Base-by-base conservation (phyloP, 306 rosid genomes). In the Quercus berberidifolia region DNA sequence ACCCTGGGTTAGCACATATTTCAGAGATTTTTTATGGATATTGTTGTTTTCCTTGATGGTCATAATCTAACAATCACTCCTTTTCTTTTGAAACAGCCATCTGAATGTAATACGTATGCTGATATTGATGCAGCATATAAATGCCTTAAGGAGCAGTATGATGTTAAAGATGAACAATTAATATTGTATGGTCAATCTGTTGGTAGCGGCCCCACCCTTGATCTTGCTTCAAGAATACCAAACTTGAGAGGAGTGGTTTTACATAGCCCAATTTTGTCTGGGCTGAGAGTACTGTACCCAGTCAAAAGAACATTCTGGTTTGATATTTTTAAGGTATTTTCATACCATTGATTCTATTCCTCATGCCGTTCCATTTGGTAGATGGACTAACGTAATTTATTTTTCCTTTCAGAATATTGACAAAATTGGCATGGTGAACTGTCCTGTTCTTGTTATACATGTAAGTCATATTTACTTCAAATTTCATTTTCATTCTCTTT, bases 191-290 rank as follows among this genome's bases (percentile, higher is more conserved):
- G 98, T 76, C 98, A 92, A 74, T 94, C 97, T 75, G 97, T 94
- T 83, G 97, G 98, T 69, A 94, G 97, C 76, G 98, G 98, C 49
- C 98, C 97, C 69, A 94, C 97, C 5, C 88, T 94, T 80, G 97
- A 94, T 78, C 96, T 94, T 64, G 93, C 98, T 73, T 91, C 98
- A 33, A 90, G 92, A 71, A 31, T 88, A 77, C 73, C 88, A n/a
- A 91, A 86, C 68, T 82, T 94, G 78, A 89, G 97, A 82, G 97
- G 93, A 10, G 94, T 94, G 55, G 97, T 92, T 56, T 85, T 94
- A 80, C 97, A 94, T 72, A 94, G 98, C 84, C 94, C 98, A 56
- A 92, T 94, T 79, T 85, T 94, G 82, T 94, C 97, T 21, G 97
- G 98, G 77, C 69, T 94, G 76, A 88, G 98, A 85, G 97, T 94